Percentiles rank a stretch among this genome's conserved stretches.
These are phyloP conservation scores for Choanephora cucurbitarum DNA, from an alignment of 371 early-diverging fungal genomes.

Conservation along the genomic window DNA sequence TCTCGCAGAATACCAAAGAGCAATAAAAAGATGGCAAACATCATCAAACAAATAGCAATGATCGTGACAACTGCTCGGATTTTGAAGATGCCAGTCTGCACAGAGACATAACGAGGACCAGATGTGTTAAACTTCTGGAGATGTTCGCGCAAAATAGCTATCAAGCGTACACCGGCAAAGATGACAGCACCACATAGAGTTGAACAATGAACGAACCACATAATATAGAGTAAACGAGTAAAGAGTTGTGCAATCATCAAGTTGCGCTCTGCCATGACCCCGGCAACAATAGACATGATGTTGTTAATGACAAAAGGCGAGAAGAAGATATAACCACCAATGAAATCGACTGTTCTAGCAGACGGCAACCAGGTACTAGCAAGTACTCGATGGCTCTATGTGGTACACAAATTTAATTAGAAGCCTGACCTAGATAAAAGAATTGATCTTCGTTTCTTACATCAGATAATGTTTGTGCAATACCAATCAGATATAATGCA, in stretches of 20 bases:
- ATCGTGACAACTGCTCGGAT: slow-evolving; percentile 30
- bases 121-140: slow-evolving; percentile 33
- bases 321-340: slow-evolving; percentile 37
- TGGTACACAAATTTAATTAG: not conserved
- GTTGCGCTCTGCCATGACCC: slow-evolving; percentile 34
- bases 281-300: slow-evolving; percentile 38
- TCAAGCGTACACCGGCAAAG: slow-evolving; percentile 39
- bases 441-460: slow-evolving; percentile 10
- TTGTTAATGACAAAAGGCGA: slow-evolving; percentile 44
- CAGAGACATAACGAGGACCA: slow-evolving; percentile 39
- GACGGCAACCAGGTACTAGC: slow-evolving; percentile 52
- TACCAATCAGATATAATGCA: slow-evolving; percentile 35
- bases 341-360: slow-evolving; percentile 35
- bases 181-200: slow-evolving; percentile 32
- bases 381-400: slow-evolving; percentile 45
- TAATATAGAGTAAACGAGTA: slow-evolving; percentile 38
- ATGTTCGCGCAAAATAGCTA: slow-evolving; percentile 33
- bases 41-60: slow-evolving; percentile 24
- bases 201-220: slow-evolving; percentile 47
- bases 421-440: not conserved
- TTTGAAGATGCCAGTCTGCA: slow-evolving; percentile 47
- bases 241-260: slow-evolving; percentile 30
- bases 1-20: slow-evolving; percentile 30
- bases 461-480: slow-evolving; percentile 35
- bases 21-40: slow-evolving; percentile 31